These are phyloP conservation scores for Orychophragmus violaceus DNA, from an alignment of 345 rosid species.

Conservation along the genomic window DNA sequence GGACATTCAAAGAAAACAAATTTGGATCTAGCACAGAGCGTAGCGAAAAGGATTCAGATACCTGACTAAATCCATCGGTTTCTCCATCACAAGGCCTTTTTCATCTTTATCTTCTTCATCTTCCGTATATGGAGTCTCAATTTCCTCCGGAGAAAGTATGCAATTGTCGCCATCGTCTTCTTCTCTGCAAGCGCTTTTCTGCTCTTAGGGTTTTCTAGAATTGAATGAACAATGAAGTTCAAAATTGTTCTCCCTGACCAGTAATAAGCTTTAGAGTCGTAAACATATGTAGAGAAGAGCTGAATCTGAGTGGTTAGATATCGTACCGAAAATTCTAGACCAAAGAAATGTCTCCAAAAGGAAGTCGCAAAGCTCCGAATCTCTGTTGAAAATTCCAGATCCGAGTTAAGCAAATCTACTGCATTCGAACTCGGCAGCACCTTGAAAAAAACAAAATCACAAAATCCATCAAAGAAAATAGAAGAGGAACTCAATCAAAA, in stretches of 20 bases:
- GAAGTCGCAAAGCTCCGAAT: neutral
- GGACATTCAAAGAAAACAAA: too few relatives aligned
- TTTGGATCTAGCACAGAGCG: too few relatives aligned
- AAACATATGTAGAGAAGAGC: neutral
- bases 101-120: too few relatives aligned
- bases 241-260: conserved; percentile 13
- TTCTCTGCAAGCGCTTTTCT: too few relatives aligned
- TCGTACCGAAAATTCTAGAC: conserved; percentile 26
- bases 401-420: neutral
- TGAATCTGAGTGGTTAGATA: conserved; percentile 23
- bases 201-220: too few relatives aligned
- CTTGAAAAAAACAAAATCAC: conserved; percentile 1
- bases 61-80: too few relatives aligned
- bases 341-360: too few relatives aligned
- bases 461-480: neutral
- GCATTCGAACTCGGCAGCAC: conserved; percentile 4
- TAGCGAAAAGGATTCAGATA: too few relatives aligned
- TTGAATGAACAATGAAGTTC: conserved; percentile 26
- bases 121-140: too few relatives aligned
- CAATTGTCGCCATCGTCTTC: too few relatives aligned
- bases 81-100: too few relatives aligned
- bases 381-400: conserved; percentile 2
- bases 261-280: conserved; percentile 20
- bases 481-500: neutral
- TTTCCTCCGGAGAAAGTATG: too few relatives aligned